Base-by-base conservation (phyloP, 257 asterid species). In the Avicennia marina region DNA sequence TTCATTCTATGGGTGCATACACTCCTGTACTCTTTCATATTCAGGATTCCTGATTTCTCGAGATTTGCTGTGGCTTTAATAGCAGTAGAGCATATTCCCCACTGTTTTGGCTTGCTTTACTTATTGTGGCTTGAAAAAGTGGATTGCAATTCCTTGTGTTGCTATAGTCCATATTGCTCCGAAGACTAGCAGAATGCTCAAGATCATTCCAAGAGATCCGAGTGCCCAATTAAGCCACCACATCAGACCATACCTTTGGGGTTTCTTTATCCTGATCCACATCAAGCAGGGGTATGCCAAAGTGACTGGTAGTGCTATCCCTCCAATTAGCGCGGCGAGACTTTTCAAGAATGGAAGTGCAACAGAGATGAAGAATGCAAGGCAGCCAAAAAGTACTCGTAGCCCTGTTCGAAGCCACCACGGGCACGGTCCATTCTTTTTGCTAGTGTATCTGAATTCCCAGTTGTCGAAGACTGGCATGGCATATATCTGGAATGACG, bases 401-500 rank as follows among this genome's bases (percentile, higher is more conserved):
- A 84, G 19, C 4, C 60, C 77, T 4, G 72, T 62, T 54, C 96
- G 71, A 33, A 90, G 66, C 97, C 95, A 87, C 93, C 90, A 65
- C 0, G 97, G 90, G 66, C 96, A 90, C 7, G 95, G 94, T 45
- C 58, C 74, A 25, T 84, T 77, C 50, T 65, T 73, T 67, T 63
- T 87, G 80, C 89, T 86, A 16, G 90, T 84, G 78, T 80, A 90
- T 64, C 80, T 77, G 72, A 73, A 78, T 76, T 90, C 97, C 71
- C 84, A 66, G 53, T 90, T 87, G 77, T 90, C 97, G 25, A 90
- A 87, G 61, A 79, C 90, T 5, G 97, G 96, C 96, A 90, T 90
- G 19, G 97, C 95, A 36, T 90, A 90, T 56, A 90, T 82, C 73
- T 87, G 97, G 80, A 90, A 90, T 4, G 97, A 84, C 12, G 95